These are phyloP conservation scores for Globisporangium polare DNA, from an alignment of 352 stramenopile species.

Conservation along the genomic window DNA sequence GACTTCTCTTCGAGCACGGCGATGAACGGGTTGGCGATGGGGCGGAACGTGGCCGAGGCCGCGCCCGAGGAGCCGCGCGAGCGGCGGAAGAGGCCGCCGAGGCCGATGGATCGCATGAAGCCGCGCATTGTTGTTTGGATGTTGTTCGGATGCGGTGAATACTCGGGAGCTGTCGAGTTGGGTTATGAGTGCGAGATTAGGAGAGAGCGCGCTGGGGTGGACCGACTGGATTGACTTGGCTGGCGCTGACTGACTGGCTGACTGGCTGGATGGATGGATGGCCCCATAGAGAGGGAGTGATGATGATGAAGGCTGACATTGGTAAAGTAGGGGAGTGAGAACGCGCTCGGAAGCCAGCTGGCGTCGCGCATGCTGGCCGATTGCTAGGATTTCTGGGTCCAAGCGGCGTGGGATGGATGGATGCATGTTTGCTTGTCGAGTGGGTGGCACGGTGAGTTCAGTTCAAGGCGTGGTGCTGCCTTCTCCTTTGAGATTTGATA, in stretches of 20 bases:
- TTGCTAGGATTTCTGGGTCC: not conserved
- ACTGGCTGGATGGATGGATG: no score
- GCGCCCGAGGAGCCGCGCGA: constrained; percentile 9
- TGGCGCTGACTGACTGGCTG: not conserved
- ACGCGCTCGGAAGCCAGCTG: not conserved
- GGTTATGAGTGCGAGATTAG: constrained; percentile 21
- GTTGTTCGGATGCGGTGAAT: constrained; percentile 1
- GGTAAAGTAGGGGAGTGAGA: constrained; percentile 1
- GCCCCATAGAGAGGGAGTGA: no score
- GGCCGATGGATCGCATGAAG: constrained; percentile 64
- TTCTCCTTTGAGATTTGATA: not conserved
- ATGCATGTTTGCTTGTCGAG: not conserved
- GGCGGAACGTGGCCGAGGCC: constrained; percentile 23
- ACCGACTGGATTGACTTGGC: not conserved
- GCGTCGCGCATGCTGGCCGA: not conserved
- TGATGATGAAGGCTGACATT: no score
- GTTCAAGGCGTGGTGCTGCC: not conserved
- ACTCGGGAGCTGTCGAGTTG: constrained; percentile 27
- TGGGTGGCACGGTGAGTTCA: not conserved
- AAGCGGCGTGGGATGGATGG: not conserved
- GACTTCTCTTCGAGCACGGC: constrained; percentile 8
- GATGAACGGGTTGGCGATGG: constrained; percentile 25
- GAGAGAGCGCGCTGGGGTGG: not conserved
- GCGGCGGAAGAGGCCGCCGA: constrained; percentile 50
- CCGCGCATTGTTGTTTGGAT: constrained; percentile 42